Conservation (phyloP, 345 rosid species). For the Firmiana major region DNA sequence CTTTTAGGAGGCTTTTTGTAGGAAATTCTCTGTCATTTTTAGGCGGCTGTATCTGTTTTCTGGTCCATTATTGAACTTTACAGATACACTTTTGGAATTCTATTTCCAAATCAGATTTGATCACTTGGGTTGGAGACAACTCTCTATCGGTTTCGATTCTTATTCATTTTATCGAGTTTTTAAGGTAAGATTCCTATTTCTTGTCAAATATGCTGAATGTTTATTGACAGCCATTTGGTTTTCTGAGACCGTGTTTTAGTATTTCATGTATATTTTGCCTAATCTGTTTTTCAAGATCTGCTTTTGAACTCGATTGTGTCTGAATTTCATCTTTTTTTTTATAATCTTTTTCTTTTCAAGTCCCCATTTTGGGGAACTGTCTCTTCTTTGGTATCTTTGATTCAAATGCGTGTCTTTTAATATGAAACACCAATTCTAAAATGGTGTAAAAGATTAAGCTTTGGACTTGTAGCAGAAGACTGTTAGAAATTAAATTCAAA, state of each 20-base stretch:
- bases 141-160: neutral
- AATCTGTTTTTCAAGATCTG: neutral
- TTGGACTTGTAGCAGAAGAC: neutral
- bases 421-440: neutral
- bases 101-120: neutral
- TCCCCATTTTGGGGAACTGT: neutral
- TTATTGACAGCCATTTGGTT: neutral
- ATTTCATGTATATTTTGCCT: neutral
- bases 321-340: neutral
- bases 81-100: neutral
- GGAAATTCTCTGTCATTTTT: neutral
- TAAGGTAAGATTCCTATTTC: slow-evolving; percentile 11
- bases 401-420: neutral
- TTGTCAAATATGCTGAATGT: neutral
- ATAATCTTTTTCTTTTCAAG: neutral
- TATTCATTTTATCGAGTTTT: neutral
- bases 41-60: neutral
- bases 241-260: neutral
- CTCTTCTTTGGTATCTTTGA: neutral
- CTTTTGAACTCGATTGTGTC: neutral
- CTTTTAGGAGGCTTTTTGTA: neutral
- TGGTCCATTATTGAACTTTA: neutral
- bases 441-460: neutral
- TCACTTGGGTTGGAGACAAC: neutral
- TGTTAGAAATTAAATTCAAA: neutral